A percentile compares a stretch with the other conserved stretches of the same genome.
phyloP scores from a whole-genome alignment of 352 stramenopile species.

The Peronospora tabacina region DNA sequence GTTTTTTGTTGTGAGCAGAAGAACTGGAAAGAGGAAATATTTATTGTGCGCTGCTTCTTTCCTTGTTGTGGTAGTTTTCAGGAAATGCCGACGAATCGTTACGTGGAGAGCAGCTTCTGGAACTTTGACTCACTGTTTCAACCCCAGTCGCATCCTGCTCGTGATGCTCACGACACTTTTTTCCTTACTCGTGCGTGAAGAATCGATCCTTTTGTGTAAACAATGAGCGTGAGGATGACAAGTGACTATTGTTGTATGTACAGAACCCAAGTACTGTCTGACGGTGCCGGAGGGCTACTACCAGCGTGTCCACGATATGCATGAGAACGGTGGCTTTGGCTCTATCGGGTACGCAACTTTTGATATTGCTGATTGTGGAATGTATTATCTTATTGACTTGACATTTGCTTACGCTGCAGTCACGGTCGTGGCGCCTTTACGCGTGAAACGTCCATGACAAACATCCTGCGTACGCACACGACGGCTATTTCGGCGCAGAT shows the following conservation, averaged over 20 bases:
- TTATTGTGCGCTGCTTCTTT: not conserved
- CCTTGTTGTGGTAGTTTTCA: conserved; percentile 72
- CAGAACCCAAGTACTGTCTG: conserved; percentile 62
- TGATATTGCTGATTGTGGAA: not conserved
- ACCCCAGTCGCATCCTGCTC: conserved; percentile 97
- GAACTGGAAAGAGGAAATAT: not conserved
- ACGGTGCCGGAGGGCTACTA: conserved; percentile 98
- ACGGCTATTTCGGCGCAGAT: conserved; percentile 98
- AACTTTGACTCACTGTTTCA: conserved; percentile 99
- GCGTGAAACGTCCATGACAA: conserved; percentile 96
- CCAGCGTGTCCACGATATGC: conserved; percentile 96
- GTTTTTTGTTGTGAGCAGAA: not conserved
- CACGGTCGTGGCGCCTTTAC: conserved; percentile 84
- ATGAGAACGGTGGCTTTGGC: conserved; percentile 93
- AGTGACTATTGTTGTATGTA: conserved; percentile 2
- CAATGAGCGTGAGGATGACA: not conserved
- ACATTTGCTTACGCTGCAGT: conserved; percentile 17
- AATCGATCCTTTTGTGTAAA: not conserved
- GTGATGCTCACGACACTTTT: conserved; percentile 99
- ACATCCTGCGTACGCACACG: conserved; percentile 98
- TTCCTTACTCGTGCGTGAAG: conserved; percentile 92
- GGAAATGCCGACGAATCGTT: conserved; percentile 99
- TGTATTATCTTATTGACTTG: not conserved
- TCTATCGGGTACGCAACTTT: conserved; percentile 90
- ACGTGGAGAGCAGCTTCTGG: conserved; percentile 99